Evolutionary conservation across 2,329 filamentous ascomycete genomes (phyloP), one percentile per base, ranked within the genome.

Genomic region (Hypoxylon sp.): DNA sequence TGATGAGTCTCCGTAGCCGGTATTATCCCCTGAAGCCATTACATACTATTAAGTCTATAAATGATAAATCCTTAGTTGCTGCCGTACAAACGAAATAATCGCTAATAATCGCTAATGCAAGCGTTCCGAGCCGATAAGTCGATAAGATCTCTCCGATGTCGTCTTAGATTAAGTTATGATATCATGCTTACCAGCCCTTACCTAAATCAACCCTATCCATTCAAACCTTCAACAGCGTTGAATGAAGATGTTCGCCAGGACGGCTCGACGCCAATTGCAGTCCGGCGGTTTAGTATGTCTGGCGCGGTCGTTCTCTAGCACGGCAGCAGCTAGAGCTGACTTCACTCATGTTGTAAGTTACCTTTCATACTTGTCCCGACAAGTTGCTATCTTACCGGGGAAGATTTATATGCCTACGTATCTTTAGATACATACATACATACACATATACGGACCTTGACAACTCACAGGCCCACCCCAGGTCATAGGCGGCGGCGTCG

Each of bases 401-500:
- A 13, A 13, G 31, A 19, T 35, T 17, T 52, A 19, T 37, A 52
- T 21, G 19, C 4, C 10, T 13, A 52, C 48, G 4, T 35, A 35
- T 10, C 50, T 15, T 24, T 5, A 54, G n/a, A 54, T 11, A 11
- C 32, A 24, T 53, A n/a, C 3, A 29, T n/a, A 13, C 13, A 52
- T 31, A 39, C 35, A 32, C 35, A 27, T 37, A 29, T 5, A 24
- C 19, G 54, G 42, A 46, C 13, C 61, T 48, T 52, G 35, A 46
- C 58, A 54, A 44, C 58, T 62, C 62, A 68, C 58, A 59, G 15
- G 8, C 24, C 4, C 39, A 15, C 2, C 65, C 69, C 68, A 88
- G 83, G 83, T 89, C 35, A 84, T 89, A 60, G 87, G 87, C 72
- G 87, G 84, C 72, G 87, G 87, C 70, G 86, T 93, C 0, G 91